Base-by-base conservation (phyloP, 2,329 filamentous ascomycete genomes). In the Exophiala calicioides region DNA sequence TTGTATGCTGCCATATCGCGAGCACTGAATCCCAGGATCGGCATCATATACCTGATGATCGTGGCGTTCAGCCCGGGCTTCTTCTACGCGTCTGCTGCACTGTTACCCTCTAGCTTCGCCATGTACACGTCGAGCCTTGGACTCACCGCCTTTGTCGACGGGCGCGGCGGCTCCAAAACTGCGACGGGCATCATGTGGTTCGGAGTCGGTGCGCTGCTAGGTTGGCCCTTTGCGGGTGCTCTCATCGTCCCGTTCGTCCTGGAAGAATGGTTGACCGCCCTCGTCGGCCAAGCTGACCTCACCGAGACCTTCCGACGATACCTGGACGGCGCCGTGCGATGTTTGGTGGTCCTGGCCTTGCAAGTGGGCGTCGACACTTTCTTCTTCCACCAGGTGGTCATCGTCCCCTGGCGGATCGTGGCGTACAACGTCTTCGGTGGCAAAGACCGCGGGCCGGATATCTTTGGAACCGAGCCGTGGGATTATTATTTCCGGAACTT, bases 401-500 rank as follows among this genome's bases (percentile, higher is more conserved):
- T 90, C 29, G 88, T 95, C 5, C 83, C 90, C 0, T 86, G 89
- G 77, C 96, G 96, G 63, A 97, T 98, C 61, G 84, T 98, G 61
- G 81, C 85, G 56, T 98, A 98, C 77, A 98, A 98, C 65, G 81
- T 98, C 32, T 91, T 98, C 64, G 86, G 87, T 5, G 82, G 82
- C 5, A 79, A 81, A 0, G 87, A 84, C 23, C 78, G 76, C 62
- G 93, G 91, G 0, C 93, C 93, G 0, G 81, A 95, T 44, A 86
- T 98, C 26, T 98, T 96, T 61, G 93, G 93, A 33, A 94, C 88
- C 1, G 93, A 98, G 68, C 88, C 91, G 1, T 97, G 91, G 93
- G 85, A 90, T 42, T 98, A 96, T 65, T 98, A 98, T 68, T 76
- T 95, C 59, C 86, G 88, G 59, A 98, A 98, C 60, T 72, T 98